A percentile compares a stretch with the other conserved stretches of the same genome.
Conservation (phyloP, 352 stramenopile genomes). For the Globisporangium viniferum region DNA sequence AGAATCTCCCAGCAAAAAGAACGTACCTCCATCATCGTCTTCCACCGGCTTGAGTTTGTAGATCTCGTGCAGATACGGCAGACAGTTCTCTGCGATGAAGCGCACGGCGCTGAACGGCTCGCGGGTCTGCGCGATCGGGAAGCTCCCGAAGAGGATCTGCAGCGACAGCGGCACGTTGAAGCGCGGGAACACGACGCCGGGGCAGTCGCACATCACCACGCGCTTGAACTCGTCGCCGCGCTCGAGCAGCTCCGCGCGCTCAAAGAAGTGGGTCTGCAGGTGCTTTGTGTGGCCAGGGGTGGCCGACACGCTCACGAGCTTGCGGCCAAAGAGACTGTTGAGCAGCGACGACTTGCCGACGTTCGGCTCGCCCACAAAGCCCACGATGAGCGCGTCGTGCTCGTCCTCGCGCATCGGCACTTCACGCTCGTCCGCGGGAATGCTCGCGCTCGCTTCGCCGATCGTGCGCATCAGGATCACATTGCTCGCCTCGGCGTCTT, state of each 20-base stretch:
- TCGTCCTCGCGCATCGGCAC: slow-evolving; percentile 76
- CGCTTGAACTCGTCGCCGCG: slow-evolving; percentile 29
- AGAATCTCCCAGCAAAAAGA: not conserved
- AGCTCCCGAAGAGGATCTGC: slow-evolving; percentile 82
- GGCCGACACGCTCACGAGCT: slow-evolving; percentile 76
- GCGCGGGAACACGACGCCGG: slow-evolving; percentile 77
- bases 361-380: slow-evolving; percentile 98
- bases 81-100: slow-evolving; percentile 83
- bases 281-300: slow-evolving; percentile 83
- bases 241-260: slow-evolving; percentile 50
- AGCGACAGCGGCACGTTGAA: slow-evolving; percentile 64
- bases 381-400: slow-evolving; percentile 83
- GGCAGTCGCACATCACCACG: slow-evolving; percentile 76
- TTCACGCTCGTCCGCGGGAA: slow-evolving; percentile 80
- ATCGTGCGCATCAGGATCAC: slow-evolving; percentile 37
- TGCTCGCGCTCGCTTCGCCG: slow-evolving; percentile 28
- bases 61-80: slow-evolving; percentile 61
- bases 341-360: slow-evolving; percentile 94
- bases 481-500: slow-evolving; percentile 60
- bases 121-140: slow-evolving; percentile 80
- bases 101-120: slow-evolving; percentile 84
- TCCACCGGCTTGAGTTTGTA: slow-evolving; percentile 80
- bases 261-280: slow-evolving; percentile 77
- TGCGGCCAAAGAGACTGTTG: slow-evolving; percentile 81
- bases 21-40: slow-evolving; percentile 49